Evolutionary conservation across 139 green algal genomes (phyloP).

Genomic region (Desmodesmus armatus): DNA sequence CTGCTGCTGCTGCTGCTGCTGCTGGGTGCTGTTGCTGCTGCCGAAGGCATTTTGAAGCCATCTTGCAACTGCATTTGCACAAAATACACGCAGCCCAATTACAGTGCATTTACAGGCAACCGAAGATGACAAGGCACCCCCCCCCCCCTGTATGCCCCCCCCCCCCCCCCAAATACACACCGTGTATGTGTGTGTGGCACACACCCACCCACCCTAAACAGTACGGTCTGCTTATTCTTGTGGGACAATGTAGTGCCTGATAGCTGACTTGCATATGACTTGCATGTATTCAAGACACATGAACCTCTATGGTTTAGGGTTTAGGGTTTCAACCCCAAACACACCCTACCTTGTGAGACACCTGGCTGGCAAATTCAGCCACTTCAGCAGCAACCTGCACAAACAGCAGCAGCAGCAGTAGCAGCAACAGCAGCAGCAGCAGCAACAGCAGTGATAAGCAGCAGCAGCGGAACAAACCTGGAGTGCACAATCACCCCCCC

Average conservation of each 20-base stretch:
- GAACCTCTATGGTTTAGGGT: too few relatives aligned
- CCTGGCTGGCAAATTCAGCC: not conserved
- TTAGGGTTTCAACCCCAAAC: not conserved
- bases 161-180: too few relatives aligned
- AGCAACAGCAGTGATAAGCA: not conserved
- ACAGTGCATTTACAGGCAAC: not conserved
- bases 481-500: not conserved
- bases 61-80: not conserved
- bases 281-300: not conserved
- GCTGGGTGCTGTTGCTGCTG: constrained; percentile 26
- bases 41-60: not conserved
- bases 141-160: too few relatives aligned
- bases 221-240: too few relatives aligned
- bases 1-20: constrained; percentile 27
- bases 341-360: not conserved
- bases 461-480: not conserved
- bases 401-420: too few relatives aligned
- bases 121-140: not conserved
- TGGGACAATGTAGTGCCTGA: not conserved
- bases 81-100: not conserved
- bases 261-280: not conserved
- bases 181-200: too few relatives aligned
- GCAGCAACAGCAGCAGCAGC: too few relatives aligned
- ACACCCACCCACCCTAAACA: not conserved
- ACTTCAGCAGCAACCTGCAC: not conserved